A percentile compares a stretch with the other conserved stretches of the same genome.
These are phyloP conservation scores for Onygenales sp. DNA, from an alignment of 2,329 filamentous ascomycete species.

Conservation along the genomic window DNA sequence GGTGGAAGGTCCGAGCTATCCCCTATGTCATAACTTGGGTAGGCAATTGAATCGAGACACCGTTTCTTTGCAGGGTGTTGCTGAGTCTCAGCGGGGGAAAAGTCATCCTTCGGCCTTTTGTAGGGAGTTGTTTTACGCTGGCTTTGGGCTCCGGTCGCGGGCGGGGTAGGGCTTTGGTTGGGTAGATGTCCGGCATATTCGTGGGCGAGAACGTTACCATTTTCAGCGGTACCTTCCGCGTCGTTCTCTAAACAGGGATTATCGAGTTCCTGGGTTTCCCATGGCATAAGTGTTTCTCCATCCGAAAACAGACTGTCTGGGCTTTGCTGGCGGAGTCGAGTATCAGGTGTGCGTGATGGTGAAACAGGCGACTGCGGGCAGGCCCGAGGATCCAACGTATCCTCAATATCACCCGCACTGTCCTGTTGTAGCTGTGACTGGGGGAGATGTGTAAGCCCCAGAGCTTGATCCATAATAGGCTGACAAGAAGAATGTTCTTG, in stretches of 20 bases:
- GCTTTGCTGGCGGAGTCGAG: not conserved
- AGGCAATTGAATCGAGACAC: not conserved
- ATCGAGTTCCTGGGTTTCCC: not conserved
- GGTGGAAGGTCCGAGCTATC: not conserved
- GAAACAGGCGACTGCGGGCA: not conserved
- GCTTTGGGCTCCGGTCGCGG: not conserved
- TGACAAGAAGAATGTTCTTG: constrained; percentile 13
- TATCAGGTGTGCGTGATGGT: not conserved
- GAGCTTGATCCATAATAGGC: constrained; percentile 21
- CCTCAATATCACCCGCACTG: not conserved
- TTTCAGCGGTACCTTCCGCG: too few species aligned
- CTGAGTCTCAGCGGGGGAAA: not conserved
- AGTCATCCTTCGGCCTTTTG: not conserved
- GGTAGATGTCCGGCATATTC: too few species aligned
- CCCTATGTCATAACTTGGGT: not conserved
- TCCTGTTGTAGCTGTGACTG: constrained; percentile 22
- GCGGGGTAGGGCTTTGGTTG: not conserved
- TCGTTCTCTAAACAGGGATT: not conserved
- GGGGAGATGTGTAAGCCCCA: constrained; percentile 36
- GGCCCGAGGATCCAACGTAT: not conserved
- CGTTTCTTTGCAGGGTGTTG: not conserved
- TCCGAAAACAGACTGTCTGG: not conserved
- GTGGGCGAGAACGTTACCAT: too few species aligned
- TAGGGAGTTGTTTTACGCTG: too few species aligned
- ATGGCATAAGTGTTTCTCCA: not conserved